A percentile compares a stretch with the other conserved stretches of the same genome.
Conservation (phyloP, 2,329 filamentous ascomycete genomes). For the Scortechinia acanthostroma region DNA sequence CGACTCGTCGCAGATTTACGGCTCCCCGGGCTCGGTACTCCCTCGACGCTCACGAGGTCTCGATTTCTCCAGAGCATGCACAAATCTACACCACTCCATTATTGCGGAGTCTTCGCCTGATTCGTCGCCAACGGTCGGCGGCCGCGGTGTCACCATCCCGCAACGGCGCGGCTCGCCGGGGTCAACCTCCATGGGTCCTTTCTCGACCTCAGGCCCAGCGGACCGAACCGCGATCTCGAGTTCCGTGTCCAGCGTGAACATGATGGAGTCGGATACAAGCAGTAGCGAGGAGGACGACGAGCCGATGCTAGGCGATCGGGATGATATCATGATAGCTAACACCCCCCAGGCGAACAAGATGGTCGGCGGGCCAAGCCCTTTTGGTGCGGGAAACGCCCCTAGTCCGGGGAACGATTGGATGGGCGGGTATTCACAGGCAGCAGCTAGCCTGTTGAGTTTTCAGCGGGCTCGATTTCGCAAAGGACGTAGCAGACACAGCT, state of each 20-base stretch:
- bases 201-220: conserved; percentile 30
- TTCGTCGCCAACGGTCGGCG: conserved; percentile 54
- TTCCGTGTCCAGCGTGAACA: conserved; percentile 58
- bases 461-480: conserved; percentile 46
- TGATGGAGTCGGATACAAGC: conserved; percentile 55
- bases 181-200: conserved; percentile 30
- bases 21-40: conserved; percentile 46
- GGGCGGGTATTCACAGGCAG: conserved; percentile 41
- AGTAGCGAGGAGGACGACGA: conserved; percentile 42
- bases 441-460: conserved; percentile 52
- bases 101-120: conserved; percentile 57
- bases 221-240: conserved; percentile 45
- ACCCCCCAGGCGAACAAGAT: conserved; percentile 48
- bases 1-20: conserved; percentile 44
- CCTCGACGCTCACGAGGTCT: conserved; percentile 56
- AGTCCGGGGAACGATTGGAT: conserved; percentile 43
- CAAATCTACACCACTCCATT: conserved; percentile 60
- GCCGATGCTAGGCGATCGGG: conserved; percentile 8
- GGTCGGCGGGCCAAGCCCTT: conserved; percentile 13
- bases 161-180: conserved; percentile 30
- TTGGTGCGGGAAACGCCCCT: conserved; percentile 25
- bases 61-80: conserved; percentile 60
- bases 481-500: conserved; percentile 48
- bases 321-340: conserved; percentile 31
- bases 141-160: conserved; percentile 31